Conservation (phyloP, 768 basidiomycete species). For the Lanmaoa rubissima region DNA sequence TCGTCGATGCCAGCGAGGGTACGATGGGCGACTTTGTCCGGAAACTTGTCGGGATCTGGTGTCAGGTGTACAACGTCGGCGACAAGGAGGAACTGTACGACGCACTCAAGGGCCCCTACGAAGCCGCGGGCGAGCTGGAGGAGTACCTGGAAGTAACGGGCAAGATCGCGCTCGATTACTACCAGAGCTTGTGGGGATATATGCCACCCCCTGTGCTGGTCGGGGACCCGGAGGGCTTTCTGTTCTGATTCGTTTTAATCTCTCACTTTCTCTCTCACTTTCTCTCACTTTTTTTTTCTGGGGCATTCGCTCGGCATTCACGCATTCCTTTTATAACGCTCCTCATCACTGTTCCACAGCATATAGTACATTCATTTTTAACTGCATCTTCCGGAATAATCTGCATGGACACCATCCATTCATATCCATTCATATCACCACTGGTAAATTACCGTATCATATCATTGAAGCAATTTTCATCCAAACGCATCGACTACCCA, state of each 20-base stretch:
- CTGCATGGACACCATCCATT: not conserved
- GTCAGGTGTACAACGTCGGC: constrained; percentile 23
- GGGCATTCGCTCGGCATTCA: not conserved
- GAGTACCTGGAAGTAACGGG: constrained; percentile 10
- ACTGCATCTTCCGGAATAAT: not conserved
- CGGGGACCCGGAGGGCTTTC: constrained; percentile 2
- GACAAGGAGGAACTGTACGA: constrained; percentile 21
- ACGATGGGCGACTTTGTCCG: constrained; percentile 30
- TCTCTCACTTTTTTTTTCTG: not conserved
- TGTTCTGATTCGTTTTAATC: not conserved
- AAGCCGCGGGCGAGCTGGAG: constrained; percentile 30
- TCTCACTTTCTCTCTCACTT: too few species aligned
- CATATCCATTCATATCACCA: not conserved
- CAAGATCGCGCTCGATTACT: constrained; percentile 15
- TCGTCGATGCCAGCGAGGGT: constrained; percentile 29
- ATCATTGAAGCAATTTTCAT: not conserved
- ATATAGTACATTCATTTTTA: not conserved
- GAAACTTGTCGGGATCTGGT: constrained; percentile 30
- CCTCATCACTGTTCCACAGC: not conserved
- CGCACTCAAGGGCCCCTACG: constrained; percentile 19
- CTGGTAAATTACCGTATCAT: not conserved
- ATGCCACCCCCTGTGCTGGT: constrained; percentile 10
- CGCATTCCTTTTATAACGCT: not conserved
- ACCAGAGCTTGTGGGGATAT: constrained; percentile 29
- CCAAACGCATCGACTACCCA: not conserved